These are phyloP conservation scores for Cystofilobasidium ferigula DNA, from an alignment of 768 basidiomycete species.

Conservation along the genomic window DNA sequence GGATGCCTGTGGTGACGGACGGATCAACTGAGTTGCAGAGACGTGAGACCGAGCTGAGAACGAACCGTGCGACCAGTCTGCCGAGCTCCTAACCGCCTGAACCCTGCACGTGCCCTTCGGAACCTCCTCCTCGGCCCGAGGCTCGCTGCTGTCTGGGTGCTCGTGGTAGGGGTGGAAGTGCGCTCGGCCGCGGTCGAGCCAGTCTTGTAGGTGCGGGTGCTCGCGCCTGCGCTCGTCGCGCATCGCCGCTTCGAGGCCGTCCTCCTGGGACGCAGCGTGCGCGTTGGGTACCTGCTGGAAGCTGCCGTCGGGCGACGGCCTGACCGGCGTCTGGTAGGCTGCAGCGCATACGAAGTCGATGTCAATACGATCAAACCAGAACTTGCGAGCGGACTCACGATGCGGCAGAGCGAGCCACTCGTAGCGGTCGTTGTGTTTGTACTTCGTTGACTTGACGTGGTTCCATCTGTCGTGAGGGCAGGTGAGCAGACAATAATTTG, in stretches of 20 bases:
- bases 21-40: neutral
- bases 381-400: slow-evolving; percentile 27
- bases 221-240: slow-evolving; percentile 28
- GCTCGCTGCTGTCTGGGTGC: slow-evolving; percentile 33
- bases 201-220: slow-evolving; percentile 35
- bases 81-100: slow-evolving; percentile 74
- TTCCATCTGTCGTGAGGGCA: slow-evolving; percentile 41
- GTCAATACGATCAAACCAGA: neutral
- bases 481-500: neutral
- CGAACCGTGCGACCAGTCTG: slow-evolving; percentile 90
- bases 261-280: slow-evolving; percentile 29
- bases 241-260: slow-evolving; percentile 31
- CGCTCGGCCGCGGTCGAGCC: slow-evolving; percentile 19
- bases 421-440: slow-evolving; percentile 38
- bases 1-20: neutral
- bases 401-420: slow-evolving; percentile 38
- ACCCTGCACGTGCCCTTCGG: slow-evolving; percentile 50
- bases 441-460: slow-evolving; percentile 68
- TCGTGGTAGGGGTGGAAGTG: slow-evolving; percentile 10
- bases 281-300: neutral
- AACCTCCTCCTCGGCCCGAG: slow-evolving; percentile 34
- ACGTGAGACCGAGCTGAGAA: slow-evolving; percentile 52
- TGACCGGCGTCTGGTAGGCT: slow-evolving; percentile 5
- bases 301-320: neutral
- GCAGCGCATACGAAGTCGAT: no score